Evolutionary conservation across 2,329 filamentous ascomycete species (phyloP).

Genomic region (Sclerotinia trifoliorum): DNA sequence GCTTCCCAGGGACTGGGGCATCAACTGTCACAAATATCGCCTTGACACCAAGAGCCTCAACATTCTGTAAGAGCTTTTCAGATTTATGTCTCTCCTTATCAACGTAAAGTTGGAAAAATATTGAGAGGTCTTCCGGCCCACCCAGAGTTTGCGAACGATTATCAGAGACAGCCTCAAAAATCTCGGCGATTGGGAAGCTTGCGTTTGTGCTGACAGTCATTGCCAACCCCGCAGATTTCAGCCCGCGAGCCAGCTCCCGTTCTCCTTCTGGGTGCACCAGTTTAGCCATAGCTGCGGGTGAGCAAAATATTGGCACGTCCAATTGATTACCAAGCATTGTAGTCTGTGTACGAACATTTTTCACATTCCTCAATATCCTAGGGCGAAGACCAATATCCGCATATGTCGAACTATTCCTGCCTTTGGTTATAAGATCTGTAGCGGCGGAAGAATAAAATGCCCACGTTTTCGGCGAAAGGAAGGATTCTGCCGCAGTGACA

Average conservation of each 20-base stretch:
- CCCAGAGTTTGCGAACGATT: constrained; percentile 30
- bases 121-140: constrained; percentile 23
- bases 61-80: constrained; percentile 48
- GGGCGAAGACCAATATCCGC: constrained; percentile 58
- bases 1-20: constrained; percentile 56
- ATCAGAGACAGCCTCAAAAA: constrained; percentile 42
- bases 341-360: constrained; percentile 49
- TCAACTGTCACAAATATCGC: constrained; percentile 61
- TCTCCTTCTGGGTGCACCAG: constrained; percentile 66
- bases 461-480: constrained; percentile 63
- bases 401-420: constrained; percentile 55
- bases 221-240: constrained; percentile 51
- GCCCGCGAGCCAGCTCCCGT: constrained; percentile 54
- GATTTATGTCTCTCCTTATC: constrained; percentile 55
- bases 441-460: constrained; percentile 67
- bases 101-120: constrained; percentile 63
- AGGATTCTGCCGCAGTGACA: constrained; percentile 53
- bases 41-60: constrained; percentile 48
- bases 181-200: constrained; percentile 56
- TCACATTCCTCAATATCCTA: constrained; percentile 56
- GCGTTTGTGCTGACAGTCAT: constrained; percentile 62
- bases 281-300: constrained; percentile 63
- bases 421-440: constrained; percentile 65
- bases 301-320: constrained; percentile 59
- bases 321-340: constrained; percentile 54